phyloP scores from a whole-genome alignment of 164 flowering plant genomes.

The Liriodendron chinense region DNA sequence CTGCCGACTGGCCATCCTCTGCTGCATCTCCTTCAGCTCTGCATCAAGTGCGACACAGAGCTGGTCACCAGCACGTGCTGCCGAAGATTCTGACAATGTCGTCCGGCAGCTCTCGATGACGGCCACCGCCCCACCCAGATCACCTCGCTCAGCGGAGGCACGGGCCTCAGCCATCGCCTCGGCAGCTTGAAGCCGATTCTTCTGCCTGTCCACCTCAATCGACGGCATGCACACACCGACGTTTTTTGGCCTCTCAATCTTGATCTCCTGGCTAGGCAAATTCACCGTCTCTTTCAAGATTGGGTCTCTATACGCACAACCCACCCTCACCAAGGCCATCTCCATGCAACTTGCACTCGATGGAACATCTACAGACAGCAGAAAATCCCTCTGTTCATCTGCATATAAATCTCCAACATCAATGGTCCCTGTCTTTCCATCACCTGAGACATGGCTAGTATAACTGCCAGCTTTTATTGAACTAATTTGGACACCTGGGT shows the following conservation, averaged over 20 bases:
- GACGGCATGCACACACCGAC: constrained; percentile 36
- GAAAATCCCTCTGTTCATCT: constrained; percentile 88
- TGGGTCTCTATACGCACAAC: constrained; percentile 63
- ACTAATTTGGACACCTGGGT: constrained; percentile 39
- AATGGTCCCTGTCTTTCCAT: constrained; percentile 45
- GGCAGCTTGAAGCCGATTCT: constrained; percentile 71
- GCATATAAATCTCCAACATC: constrained; percentile 87
- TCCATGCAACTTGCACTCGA: constrained; percentile 29
- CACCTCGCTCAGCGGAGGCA: constrained; percentile 68
- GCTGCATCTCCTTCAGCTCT: constrained; percentile 85
- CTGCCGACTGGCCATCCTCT: constrained; percentile 75
- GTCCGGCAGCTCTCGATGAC: constrained; percentile 53
- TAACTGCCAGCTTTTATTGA: constrained; percentile 86
- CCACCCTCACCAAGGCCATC: constrained; percentile 52
- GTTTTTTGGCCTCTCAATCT: constrained; percentile 51
- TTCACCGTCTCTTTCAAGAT: constrained; percentile 39
- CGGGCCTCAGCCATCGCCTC: constrained; percentile 80
- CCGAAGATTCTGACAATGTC: constrained; percentile 43
- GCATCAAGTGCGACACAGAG: constrained; percentile 62
- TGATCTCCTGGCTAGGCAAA: constrained; percentile 38
- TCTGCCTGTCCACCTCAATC: constrained; percentile 83
- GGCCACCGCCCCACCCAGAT: constrained; percentile 61
- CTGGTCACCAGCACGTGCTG: constrained; percentile 60
- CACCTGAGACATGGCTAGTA: constrained; percentile 27
- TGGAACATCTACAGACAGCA: constrained; percentile 60